A percentile compares a stretch with the other conserved stretches of the same genome.
Conservation (phyloP, 2,329 filamentous ascomycete genomes). For the Paecilomyces dactylethromorphus region DNA sequence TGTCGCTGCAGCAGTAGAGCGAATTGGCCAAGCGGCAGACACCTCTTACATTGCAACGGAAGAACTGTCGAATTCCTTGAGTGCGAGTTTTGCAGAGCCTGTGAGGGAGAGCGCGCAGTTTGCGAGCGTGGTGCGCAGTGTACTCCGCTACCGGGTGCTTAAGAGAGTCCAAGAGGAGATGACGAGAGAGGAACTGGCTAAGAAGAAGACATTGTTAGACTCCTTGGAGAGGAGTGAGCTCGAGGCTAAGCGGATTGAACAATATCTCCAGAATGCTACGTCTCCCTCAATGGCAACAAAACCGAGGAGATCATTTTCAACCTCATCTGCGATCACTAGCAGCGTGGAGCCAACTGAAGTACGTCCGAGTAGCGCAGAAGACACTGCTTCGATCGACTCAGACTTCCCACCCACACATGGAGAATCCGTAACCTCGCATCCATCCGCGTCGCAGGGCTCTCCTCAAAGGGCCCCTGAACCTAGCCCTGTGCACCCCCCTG, state of each 20-base stretch:
- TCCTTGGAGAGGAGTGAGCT: slow-evolving; percentile 89
- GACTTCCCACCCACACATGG: slow-evolving; percentile 90
- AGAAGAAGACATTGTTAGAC: slow-evolving; percentile 75
- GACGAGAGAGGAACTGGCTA: slow-evolving; percentile 85
- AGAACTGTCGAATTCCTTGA: slow-evolving; percentile 79
- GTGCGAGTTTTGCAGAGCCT: slow-evolving; percentile 90
- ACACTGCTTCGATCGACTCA: slow-evolving; percentile 87
- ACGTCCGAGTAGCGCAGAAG: slow-evolving; percentile 59
- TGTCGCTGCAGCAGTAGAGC: slow-evolving; percentile 86
- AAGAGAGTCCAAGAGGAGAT: slow-evolving; percentile 97
- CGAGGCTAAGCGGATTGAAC: slow-evolving; percentile 87
- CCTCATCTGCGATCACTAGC: slow-evolving; percentile 43
- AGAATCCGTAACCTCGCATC: slow-evolving; percentile 53
- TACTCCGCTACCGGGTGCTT: slow-evolving; percentile 80
- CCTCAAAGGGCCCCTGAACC: slow-evolving; percentile 35
- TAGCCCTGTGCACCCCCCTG: slow-evolving; percentile 27
- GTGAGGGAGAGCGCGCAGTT: slow-evolving; percentile 98
- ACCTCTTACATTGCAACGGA: slow-evolving; percentile 94
- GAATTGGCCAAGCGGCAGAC: slow-evolving; percentile 89
- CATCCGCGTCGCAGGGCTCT: slow-evolving; percentile 70
- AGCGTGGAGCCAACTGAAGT: slow-evolving; percentile 30
- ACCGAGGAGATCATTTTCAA: slow-evolving; percentile 62
- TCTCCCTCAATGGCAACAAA: slow-evolving; percentile 32
- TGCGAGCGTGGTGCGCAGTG: slow-evolving; percentile 82
- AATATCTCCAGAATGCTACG: slow-evolving; percentile 67